A percentile compares a stretch with the other conserved stretches of the same genome.
Evolutionary conservation across 805 yeast species (phyloP).

Genomic region (Candida hungchunana): DNA sequence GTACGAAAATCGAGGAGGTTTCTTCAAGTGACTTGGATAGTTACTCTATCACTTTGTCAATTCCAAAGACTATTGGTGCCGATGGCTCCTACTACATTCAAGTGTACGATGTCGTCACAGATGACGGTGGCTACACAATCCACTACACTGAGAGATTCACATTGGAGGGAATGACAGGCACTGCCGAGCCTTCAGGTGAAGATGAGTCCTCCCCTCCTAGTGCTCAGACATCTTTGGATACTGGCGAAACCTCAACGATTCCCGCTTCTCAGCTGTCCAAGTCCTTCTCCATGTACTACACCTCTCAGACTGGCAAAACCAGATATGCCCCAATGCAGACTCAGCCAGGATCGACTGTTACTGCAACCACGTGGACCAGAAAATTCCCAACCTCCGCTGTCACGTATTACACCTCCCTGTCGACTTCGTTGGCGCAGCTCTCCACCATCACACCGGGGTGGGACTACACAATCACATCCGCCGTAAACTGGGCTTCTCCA

Average conservation of each 20-base stretch:
- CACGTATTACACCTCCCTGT: slow-evolving; percentile 49
- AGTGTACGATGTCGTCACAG: slow-evolving; percentile 44
- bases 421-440: slow-evolving; percentile 29
- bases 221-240: slow-evolving; percentile 33
- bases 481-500: slow-evolving; percentile 64
- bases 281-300: slow-evolving; percentile 66
- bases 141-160: slow-evolving; percentile 66
- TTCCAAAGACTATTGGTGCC: slow-evolving; percentile 45
- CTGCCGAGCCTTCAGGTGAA: slow-evolving; percentile 39
- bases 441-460: slow-evolving; percentile 86
- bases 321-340: slow-evolving; percentile 91
- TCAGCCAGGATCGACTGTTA: slow-evolving; percentile 74
- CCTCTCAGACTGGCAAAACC: slow-evolving; percentile 70
- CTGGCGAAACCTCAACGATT: slow-evolving; percentile 31
- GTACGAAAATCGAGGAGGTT: slow-evolving; percentile 28
- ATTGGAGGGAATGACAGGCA: slow-evolving; percentile 71
- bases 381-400: slow-evolving; percentile 66
- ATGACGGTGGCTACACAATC: slow-evolving; percentile 43
- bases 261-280: slow-evolving; percentile 40
- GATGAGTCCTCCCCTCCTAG: slow-evolving; percentile 36
- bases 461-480: slow-evolving; percentile 63
- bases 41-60: slow-evolving; percentile 35
- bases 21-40: slow-evolving; percentile 30
- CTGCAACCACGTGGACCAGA: slow-evolving; percentile 60
- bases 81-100: slow-evolving; percentile 75